Percentiles rank a stretch among this genome's conserved stretches.
Evolutionary conservation across 1,284 basidiomycete species (phyloP).

Genomic region (Marasmius oreades): DNA sequence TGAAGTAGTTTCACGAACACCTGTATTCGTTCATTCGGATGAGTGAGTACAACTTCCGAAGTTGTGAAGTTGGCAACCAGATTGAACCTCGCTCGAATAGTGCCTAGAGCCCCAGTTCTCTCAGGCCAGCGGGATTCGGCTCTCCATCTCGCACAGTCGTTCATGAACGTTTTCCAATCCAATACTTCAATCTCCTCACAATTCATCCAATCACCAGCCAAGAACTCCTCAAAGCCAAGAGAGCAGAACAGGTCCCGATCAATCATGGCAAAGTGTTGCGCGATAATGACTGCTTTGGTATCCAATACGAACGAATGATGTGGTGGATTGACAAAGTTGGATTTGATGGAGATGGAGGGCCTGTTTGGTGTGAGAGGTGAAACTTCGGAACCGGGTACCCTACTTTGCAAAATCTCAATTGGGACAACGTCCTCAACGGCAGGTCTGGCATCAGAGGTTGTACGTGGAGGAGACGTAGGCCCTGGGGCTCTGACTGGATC

Average conservation of each 20-base stretch:
- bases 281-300: constrained; percentile 59
- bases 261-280: constrained; percentile 83
- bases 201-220: constrained; percentile 64
- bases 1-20: constrained; percentile 82
- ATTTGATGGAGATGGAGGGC: constrained; percentile 27
- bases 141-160: constrained; percentile 70
- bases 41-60: constrained; percentile 74
- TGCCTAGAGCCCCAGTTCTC: constrained; percentile 69
- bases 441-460: constrained; percentile 43
- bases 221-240: constrained; percentile 81
- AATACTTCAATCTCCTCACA: constrained; percentile 66
- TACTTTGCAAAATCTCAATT: constrained; percentile 60
- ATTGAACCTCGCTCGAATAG: constrained; percentile 86
- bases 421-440: constrained; percentile 60
- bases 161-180: constrained; percentile 82
- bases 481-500: constrained; percentile 26
- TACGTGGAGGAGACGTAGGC: constrained; percentile 29
- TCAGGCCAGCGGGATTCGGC: constrained; percentile 52
- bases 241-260: constrained; percentile 83
- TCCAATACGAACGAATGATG: constrained; percentile 68
- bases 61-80: constrained; percentile 80
- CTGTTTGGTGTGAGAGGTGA: constrained; percentile 7
- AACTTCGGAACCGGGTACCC: constrained; percentile 38
- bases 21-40: constrained; percentile 60
- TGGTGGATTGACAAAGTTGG: constrained; percentile 29